Percentiles rank a stretch among this genome's conserved stretches.
These are phyloP conservation scores for Rhynchosporium graminicola DNA, from an alignment of 2,329 filamentous ascomycete species.

Conservation along the genomic window DNA sequence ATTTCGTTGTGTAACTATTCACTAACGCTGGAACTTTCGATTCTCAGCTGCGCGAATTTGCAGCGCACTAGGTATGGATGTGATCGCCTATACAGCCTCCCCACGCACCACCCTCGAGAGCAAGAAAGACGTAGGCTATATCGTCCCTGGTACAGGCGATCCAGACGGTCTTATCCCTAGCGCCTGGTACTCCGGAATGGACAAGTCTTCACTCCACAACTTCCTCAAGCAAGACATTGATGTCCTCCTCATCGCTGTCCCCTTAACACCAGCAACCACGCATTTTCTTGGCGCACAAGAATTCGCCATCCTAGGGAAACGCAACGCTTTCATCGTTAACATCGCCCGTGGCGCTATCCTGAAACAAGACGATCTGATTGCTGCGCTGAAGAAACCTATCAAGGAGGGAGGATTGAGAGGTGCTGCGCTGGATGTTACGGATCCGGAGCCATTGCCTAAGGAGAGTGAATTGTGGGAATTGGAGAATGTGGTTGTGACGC, in stretches of 20 bases:
- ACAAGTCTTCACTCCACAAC: conserved; percentile 39
- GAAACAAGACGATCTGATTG: conserved; percentile 59
- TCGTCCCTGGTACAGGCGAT: conserved; percentile 60
- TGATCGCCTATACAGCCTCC: conserved; percentile 65
- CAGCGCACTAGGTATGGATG: conserved; percentile 60
- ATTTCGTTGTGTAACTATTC: background rate
- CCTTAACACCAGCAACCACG: conserved; percentile 41
- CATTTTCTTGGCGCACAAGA: conserved; percentile 46
- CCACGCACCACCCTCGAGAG: conserved; percentile 59
- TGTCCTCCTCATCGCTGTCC: conserved; percentile 43
- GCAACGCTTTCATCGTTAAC: conserved; percentile 60
- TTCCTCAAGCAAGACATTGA: conserved; percentile 43
- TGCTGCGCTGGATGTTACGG: conserved; percentile 67
- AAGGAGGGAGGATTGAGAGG: conserved; percentile 53
- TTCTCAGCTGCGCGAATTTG: conserved; percentile 48
- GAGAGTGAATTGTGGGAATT: conserved; percentile 63
- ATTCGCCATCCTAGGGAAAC: conserved; percentile 41
- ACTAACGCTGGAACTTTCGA: conserved; percentile 23
- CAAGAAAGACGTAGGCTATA: conserved; percentile 58
- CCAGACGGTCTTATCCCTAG: conserved; percentile 41
- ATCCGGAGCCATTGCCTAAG: conserved; percentile 64
- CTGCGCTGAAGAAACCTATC: conserved; percentile 46
- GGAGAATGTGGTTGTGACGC: conserved; percentile 63
- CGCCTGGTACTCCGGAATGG: conserved; percentile 43
- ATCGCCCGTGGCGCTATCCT: conserved; percentile 64